Conservation (phyloP, 1,139 yeast species). For the Petasospora fabianii region DNA sequence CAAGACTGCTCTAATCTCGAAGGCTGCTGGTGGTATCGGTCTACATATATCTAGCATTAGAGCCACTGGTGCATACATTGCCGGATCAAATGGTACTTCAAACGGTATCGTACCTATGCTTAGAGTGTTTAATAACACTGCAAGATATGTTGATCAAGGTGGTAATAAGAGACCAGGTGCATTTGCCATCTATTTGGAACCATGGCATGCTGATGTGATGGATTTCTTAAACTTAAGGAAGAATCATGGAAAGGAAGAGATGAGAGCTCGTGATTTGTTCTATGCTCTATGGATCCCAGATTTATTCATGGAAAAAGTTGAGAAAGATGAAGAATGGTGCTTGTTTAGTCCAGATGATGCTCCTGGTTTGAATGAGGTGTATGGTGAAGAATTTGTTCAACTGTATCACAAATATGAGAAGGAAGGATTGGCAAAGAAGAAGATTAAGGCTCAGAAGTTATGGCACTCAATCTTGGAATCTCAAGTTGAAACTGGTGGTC, state of each 20-base stretch:
- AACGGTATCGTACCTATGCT: slow-evolving; percentile 89
- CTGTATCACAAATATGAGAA: slow-evolving; percentile 69
- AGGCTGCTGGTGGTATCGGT: slow-evolving; percentile 91
- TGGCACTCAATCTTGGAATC: slow-evolving; percentile 87
- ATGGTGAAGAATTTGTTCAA: slow-evolving; percentile 75
- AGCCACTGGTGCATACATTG: slow-evolving; percentile 80
- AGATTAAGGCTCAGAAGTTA: slow-evolving; percentile 79
- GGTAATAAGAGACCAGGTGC: slow-evolving; percentile 96
- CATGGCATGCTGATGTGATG: slow-evolving; percentile 88
- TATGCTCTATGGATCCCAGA: slow-evolving; percentile 93
- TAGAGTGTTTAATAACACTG: slow-evolving; percentile 86
- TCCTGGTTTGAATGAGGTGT: slow-evolving; percentile 74
- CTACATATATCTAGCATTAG: slow-evolving; percentile 80
- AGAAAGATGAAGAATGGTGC: slow-evolving; percentile 75
- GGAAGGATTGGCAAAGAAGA: slow-evolving; percentile 66
- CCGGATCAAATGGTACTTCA: slow-evolving; percentile 87
- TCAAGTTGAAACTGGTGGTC: slow-evolving; percentile 91
- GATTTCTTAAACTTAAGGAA: slow-evolving; percentile 82
- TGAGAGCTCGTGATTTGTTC: slow-evolving; percentile 85
- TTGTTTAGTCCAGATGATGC: slow-evolving; percentile 87
- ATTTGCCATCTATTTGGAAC: slow-evolving; percentile 82
- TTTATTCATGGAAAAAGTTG: slow-evolving; percentile 85
- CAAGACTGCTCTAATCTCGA: slow-evolving; percentile 82
- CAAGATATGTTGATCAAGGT: slow-evolving; percentile 91
- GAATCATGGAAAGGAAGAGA: slow-evolving; percentile 89